These are phyloP conservation scores for Hydrangea macrophylla DNA, from an alignment of 148 eudicot genomes.

Conservation along the genomic window DNA sequence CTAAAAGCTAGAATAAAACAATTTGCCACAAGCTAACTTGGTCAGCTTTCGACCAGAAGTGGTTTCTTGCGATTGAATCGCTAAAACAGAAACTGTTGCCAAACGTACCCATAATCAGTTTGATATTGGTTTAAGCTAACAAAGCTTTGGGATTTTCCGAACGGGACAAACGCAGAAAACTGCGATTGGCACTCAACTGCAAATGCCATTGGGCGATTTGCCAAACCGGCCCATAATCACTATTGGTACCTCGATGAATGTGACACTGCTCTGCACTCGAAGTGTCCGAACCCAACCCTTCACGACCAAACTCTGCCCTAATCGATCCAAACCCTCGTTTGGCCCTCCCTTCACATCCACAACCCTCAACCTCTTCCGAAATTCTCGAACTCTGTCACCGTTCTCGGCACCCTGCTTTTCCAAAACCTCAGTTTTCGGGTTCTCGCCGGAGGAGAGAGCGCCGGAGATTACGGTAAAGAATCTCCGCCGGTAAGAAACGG, in stretches of 20 bases:
- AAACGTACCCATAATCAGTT: too few relatives aligned
- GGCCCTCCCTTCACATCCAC: slow-evolving; percentile 71
- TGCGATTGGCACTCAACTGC: too few relatives aligned
- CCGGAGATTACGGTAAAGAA: slow-evolving; percentile 39
- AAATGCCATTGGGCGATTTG: too few relatives aligned
- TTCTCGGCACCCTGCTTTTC: slow-evolving; percentile 17
- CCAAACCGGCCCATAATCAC: not conserved
- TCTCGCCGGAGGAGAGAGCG: slow-evolving; percentile 34
- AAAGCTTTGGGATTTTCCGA: too few relatives aligned
- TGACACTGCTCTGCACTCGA: slow-evolving; percentile 80
- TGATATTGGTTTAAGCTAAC: too few relatives aligned
- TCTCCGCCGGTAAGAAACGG: slow-evolving; percentile 23
- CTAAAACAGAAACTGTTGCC: not conserved
- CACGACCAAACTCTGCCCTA: slow-evolving; percentile 71
- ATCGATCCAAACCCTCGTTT: slow-evolving; percentile 68
- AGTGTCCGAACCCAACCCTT: slow-evolving; percentile 90
- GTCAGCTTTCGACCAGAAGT: too few relatives aligned
- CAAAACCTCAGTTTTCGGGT: slow-evolving; percentile 18
- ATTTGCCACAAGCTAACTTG: too few relatives aligned
- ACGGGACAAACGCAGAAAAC: too few relatives aligned
- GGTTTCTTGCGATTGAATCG: not conserved
- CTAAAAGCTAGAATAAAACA: too few relatives aligned
- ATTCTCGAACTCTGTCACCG: slow-evolving; percentile 45
- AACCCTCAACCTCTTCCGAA: slow-evolving; percentile 58
- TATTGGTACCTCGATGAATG: slow-evolving; percentile 75